Evolutionary conservation across 2,329 filamentous ascomycete species (phyloP), one percentile per base, ranked within the genome.

Genomic region (Curvularia spicifera): DNA sequence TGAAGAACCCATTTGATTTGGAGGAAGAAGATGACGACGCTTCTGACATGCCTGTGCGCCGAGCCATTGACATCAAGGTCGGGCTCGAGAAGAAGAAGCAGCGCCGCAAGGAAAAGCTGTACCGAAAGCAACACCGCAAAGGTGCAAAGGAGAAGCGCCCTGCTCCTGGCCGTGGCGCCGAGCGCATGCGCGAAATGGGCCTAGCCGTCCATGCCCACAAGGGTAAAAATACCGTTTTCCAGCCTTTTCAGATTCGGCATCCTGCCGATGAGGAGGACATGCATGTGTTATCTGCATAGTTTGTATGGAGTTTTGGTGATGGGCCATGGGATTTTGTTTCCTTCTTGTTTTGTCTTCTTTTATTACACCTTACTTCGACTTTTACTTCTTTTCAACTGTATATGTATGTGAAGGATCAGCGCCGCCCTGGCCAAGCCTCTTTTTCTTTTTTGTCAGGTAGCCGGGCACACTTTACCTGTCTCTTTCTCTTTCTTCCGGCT

Each of bases 31-130:
- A 77, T 47, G 76, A 71, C 12, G 74, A 72, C 10, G 70, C 73
- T n/a, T 73, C 73, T 5, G 76, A 77, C 37, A 80, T 87, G 42
- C 92, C 95, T 63, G 85, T 91, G 9, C 90, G 95, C 62, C 92
- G 93, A n/a, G 93, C 95, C 35, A 96, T 99, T 66, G 95, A 98
- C 77, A 99, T 97, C 78, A 96, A 97, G 77, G 67, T 76, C 22
- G 95, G 95, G 8, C 85, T 99, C 1, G 95, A 99, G 80, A 89
- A 91, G 78, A 98, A 97, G 81, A 89, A 93, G 26, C 91, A 95
- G 80, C 89, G 95, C 64, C 90, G 95, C 68, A 93, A 90, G 79
- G 93, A 98, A 78, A 97, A 97, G 78, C 90, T 93, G 71, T 89
- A 91, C 74, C 89, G 93, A 70, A 95, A 96, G 76, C 90, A 94